These are phyloP conservation scores for Gastrolobium bilobum DNA, from an alignment of 306 rosid genomes.

Conservation along the genomic window DNA sequence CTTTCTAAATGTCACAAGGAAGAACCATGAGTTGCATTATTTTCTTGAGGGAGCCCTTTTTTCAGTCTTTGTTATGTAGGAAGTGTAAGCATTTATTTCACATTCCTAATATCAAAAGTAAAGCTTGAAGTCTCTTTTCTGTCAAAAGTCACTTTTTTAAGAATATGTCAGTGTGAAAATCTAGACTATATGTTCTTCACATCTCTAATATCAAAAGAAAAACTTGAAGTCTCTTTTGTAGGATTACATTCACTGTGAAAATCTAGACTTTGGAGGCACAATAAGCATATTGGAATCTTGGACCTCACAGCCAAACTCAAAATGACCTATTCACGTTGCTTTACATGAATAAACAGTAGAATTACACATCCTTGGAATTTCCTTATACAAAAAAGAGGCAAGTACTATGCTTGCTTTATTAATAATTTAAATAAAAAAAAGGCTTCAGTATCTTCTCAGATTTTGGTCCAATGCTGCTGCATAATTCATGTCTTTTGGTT, in stretches of 20 bases:
- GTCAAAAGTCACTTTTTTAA: not conserved
- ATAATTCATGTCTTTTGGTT: constrained; percentile 50
- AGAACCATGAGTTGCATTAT: constrained; percentile 44
- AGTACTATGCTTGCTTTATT: constrained; percentile 32
- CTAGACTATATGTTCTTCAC: too few species aligned
- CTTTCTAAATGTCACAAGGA: constrained; percentile 36
- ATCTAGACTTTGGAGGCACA: constrained; percentile 37
- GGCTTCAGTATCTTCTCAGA: constrained; percentile 49
- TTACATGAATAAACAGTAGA: constrained; percentile 36
- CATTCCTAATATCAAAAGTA: constrained; percentile 26
- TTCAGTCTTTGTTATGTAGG: constrained; percentile 29
- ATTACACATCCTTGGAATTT: constrained; percentile 16
- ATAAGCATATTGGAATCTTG: constrained; percentile 32
- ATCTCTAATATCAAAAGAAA: too few species aligned
- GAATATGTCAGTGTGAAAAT: not conserved
- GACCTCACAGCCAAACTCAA: constrained; percentile 25
- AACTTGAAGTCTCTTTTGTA: not conserved
- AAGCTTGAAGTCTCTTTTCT: constrained; percentile 31
- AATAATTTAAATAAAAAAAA: constrained; percentile 19
- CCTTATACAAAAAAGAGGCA: constrained; percentile 36
- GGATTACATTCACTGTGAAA: constrained; percentile 20
- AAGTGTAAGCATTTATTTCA: constrained; percentile 17
- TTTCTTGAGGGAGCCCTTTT: constrained; percentile 36
- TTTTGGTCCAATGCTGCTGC: constrained; percentile 53
- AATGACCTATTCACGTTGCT: constrained; percentile 16